Evolutionary conservation across 129 eudicot genomes (phyloP), one percentile per base, ranked within the genome.

Genomic region (Cynara cardunculus): DNA sequence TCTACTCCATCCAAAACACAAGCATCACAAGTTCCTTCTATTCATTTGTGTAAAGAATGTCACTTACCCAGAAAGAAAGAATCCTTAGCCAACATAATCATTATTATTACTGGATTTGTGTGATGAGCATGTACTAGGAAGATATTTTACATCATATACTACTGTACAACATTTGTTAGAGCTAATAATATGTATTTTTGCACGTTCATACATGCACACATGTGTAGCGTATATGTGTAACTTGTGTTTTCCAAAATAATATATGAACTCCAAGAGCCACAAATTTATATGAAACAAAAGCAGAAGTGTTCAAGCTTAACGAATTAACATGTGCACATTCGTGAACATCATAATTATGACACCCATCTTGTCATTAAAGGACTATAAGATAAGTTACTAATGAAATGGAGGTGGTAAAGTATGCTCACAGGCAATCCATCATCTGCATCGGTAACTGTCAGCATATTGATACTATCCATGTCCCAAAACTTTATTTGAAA

Each of bases 401-500:
- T 7, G 3, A 73, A 73, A 73, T 21, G 30, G 59, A 8, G 16
- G 27, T 65, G 37, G 13, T 18, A 65, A 39, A 35, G 37, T 32
- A 77, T 70, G 85, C 92, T 90, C 73, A 94, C 98, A 80, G 94
- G 97, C 66, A 92, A 86, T 77, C 94, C 92, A 41, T 89, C 94
- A 73, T 89, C 94, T 41, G 88, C 92, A 73, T 90, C 97, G 4
- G 88, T 82, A 77, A 56, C 84, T 26, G 92, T 89, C 71, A 89
- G 89, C 71, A 92, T 85, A 86, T 85, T 88, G 24, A 64, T 75
- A 73, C 76, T 92, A 72, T 92, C 97, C 97, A 92, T 92, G 44
- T 92, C 97, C 97, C 97, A 92, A 72, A 92, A 92, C 81, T 92
- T 92, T 31, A 92, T 90, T 70, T 88, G 94, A 72, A 89, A 89